A percentile compares a stretch with the other conserved stretches of the same genome.
Conservation (phyloP, 495 filamentous ascomycete genomes). For the Mytilinidion resinicola region DNA sequence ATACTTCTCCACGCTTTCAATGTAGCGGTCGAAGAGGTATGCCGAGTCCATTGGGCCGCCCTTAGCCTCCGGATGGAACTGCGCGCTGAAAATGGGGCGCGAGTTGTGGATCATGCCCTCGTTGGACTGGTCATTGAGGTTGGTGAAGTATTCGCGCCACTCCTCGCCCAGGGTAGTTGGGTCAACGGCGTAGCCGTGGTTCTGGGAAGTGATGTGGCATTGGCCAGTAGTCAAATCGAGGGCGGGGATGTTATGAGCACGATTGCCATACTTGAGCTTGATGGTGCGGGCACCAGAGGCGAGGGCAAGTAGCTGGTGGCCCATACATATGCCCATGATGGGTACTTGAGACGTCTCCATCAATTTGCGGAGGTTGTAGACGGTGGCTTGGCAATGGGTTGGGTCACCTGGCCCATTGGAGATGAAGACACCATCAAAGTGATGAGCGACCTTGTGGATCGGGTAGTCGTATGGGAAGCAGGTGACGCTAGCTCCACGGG, state of each 20-base stretch:
- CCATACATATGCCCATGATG: slow-evolving; percentile 95
- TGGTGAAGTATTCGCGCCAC: slow-evolving; percentile 97
- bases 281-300: slow-evolving; percentile 78
- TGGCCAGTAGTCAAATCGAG: slow-evolving; percentile 89
- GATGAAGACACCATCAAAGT: slow-evolving; percentile 97
- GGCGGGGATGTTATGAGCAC: slow-evolving; percentile 95
- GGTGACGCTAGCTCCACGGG: slow-evolving; percentile 80
- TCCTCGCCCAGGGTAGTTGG: slow-evolving; percentile 71
- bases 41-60: slow-evolving; percentile 89
- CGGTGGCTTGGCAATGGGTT: slow-evolving; percentile 87
- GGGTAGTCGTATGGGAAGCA: slow-evolving; percentile 94
- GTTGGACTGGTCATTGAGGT: slow-evolving; percentile 92
- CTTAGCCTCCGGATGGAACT: slow-evolving; percentile 98
- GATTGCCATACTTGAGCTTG: slow-evolving; percentile 97
- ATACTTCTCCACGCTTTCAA: slow-evolving; percentile 80
- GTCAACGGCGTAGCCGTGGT: slow-evolving; percentile 97
- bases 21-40: slow-evolving; percentile 93
- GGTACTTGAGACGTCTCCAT: slow-evolving; percentile 88
- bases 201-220: slow-evolving; percentile 97
- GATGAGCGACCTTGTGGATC: slow-evolving; percentile 94
- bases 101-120: slow-evolving; percentile 94
- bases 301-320: slow-evolving; percentile 81
- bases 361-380: slow-evolving; percentile 78
- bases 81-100: slow-evolving; percentile 93
- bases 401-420: slow-evolving; percentile 97